These are phyloP conservation scores for Salix udensis DNA, from an alignment of 345 rosid genomes.

Conservation along the genomic window DNA sequence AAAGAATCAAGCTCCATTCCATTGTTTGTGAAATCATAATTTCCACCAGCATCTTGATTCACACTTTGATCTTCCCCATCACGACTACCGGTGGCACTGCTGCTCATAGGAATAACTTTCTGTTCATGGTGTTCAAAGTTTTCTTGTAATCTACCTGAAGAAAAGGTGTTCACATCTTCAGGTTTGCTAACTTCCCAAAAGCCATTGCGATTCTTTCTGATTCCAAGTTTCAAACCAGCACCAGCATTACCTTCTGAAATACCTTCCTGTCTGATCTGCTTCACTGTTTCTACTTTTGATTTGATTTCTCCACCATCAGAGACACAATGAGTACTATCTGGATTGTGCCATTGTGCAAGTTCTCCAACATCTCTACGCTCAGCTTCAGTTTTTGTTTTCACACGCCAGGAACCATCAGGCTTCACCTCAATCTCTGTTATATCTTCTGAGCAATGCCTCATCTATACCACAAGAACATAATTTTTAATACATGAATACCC, in stretches of 20 bases:
- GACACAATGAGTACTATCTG: constrained; percentile 58
- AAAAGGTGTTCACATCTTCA: constrained; percentile 49
- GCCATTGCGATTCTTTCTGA: constrained; percentile 80
- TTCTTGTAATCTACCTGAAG: constrained; percentile 59
- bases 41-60: constrained; percentile 74
- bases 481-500: neutral
- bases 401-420: constrained; percentile 99
- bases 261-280: constrained; percentile 69
- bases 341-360: constrained; percentile 76
- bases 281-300: constrained; percentile 45
- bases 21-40: constrained; percentile 55
- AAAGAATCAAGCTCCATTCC: constrained; percentile 78
- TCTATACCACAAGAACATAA: constrained; percentile 33
- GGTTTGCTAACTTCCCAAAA: constrained; percentile 90
- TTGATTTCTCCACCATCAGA: constrained; percentile 37
- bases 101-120: constrained; percentile 76
- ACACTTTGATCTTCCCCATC: constrained; percentile 94
- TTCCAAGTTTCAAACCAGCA: constrained; percentile 79
- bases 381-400: constrained; percentile 62
- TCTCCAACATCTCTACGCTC: constrained; percentile 80
- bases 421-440: constrained; percentile 79
- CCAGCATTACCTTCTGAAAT: constrained; percentile 54
- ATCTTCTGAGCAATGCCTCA: constrained; percentile 84
- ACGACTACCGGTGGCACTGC: constrained; percentile 86
- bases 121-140: constrained; percentile 42